Evolutionary conservation across 306 rosid species (phyloP).

Genomic region (Styphnolobium japonicum): DNA sequence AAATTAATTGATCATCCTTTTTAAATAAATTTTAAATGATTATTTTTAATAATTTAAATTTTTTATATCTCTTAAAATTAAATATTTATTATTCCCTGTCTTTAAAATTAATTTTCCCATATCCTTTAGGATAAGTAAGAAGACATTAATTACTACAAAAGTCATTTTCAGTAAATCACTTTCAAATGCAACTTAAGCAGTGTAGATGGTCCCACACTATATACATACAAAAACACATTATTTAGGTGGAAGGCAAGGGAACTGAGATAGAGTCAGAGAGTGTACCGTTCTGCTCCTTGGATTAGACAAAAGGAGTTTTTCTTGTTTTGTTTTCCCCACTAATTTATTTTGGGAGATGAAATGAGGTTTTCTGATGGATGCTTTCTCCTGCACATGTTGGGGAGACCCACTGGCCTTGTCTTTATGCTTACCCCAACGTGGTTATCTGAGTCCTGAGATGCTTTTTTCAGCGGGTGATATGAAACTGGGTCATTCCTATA

Average conservation of each 20-base stretch:
- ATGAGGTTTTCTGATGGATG: background rate
- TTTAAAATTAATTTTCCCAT: too few relatives aligned
- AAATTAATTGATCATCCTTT: too few relatives aligned
- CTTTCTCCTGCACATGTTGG: constrained; percentile 30
- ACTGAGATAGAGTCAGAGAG: background rate
- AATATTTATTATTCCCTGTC: too few relatives aligned
- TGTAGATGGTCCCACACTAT: background rate
- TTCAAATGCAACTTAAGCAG: background rate
- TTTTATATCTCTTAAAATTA: too few relatives aligned
- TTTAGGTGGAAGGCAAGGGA: background rate
- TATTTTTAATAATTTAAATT: too few relatives aligned
- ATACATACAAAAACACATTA: background rate
- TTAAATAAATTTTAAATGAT: too few relatives aligned
- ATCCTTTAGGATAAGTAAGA: background rate
- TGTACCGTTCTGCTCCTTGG: background rate
- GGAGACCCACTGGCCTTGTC: constrained; percentile 33
- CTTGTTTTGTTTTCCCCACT: background rate
- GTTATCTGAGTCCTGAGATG: background rate
- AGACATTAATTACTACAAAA: background rate
- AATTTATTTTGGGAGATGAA: background rate
- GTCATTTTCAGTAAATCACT: constrained; percentile 1
- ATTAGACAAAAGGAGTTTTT: constrained; percentile 11
- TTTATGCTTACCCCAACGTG: background rate
- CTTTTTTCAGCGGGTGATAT: background rate
- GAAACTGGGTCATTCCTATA: background rate